Base-by-base conservation (phyloP, 371 early-diverging fungal genomes). In the Mucor racemosus region DNA sequence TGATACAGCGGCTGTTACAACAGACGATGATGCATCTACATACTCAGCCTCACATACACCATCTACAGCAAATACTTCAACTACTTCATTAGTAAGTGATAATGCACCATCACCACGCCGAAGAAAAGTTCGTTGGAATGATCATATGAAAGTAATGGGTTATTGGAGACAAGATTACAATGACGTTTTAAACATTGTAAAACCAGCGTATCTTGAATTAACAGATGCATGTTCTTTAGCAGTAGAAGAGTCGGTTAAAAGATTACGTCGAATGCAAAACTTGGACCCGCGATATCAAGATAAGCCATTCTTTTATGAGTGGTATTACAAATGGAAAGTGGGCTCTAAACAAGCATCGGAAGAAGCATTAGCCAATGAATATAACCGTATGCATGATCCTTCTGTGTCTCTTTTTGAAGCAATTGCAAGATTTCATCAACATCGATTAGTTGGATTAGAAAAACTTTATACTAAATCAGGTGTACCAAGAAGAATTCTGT, bases 401-500 rank as follows among this genome's bases (percentile, higher is more conserved):
- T 82, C 82, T 1, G 31, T 65, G 8, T 65, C 68, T 0, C 53
- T 82, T 3, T 42, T 69, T 4, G 59, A 64, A 40, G 82, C 82
- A 0, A 79, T 82, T 34, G 50, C 66, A 7, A 41, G 62, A 10
- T 82, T 80, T 39, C 77, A 80, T 17, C 42, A 67, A 9, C 71
- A 71, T 40, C 75, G 82, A 8, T 58, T 82, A 5, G 21, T 56
- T 0, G 80, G 80, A 7, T 68, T 82, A 4, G 64, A 76, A 3
- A 64, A 58, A 11, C 64, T 82, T 0, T 78, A 69, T 19, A 69
- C 67, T 5, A 61, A 66, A 34, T 44, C 65, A 13, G 73, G 75
- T 13, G 62, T 67, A 0, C 82, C 82, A 7, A 65, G 76, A 13
- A 72, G 82, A 4, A 73, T 78, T n/a, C 56, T 82, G 21, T 78